Evolutionary conservation across 371 early-diverging fungal genomes (phyloP).

Genomic region (Vairimorpha ceranae): DNA sequence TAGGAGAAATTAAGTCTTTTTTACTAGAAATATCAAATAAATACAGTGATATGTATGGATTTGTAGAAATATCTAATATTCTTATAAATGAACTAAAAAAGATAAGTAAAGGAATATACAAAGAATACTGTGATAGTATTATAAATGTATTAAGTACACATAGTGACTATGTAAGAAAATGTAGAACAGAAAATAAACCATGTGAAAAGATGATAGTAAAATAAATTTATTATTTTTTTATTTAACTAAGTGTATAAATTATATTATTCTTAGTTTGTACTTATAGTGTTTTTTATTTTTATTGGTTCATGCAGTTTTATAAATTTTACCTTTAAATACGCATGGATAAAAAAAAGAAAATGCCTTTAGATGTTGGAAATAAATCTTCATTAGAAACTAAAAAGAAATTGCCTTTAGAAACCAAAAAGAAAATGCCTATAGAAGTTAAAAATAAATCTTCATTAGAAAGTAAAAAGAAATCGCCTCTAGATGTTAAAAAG

Average conservation of each 20-base stretch:
- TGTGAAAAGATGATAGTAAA: neutral
- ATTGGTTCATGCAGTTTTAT: neutral
- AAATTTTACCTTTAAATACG: neutral
- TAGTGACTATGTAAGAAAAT: slow-evolving; percentile 17
- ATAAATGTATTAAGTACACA: slow-evolving; percentile 8
- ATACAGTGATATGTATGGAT: slow-evolving; percentile 21
- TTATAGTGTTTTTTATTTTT: neutral
- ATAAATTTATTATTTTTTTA: neutral
- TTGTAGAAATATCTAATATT: slow-evolving; percentile 21
- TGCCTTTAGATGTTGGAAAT: too few relatives aligned
- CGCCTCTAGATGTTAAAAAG: too few relatives aligned
- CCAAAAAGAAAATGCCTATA: too few relatives aligned
- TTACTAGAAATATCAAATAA: slow-evolving; percentile 6
- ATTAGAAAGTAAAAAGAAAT: too few relatives aligned
- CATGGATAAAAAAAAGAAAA: neutral
- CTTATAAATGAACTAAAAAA: slow-evolving; percentile 27
- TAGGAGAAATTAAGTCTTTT: slow-evolving; percentile 11
- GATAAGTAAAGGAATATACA: slow-evolving; percentile 19
- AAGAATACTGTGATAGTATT: slow-evolving; percentile 13
- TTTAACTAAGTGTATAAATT: neutral
- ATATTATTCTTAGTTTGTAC: neutral
- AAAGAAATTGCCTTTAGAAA: too few relatives aligned
- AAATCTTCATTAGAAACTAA: too few relatives aligned
- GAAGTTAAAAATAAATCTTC: too few relatives aligned
- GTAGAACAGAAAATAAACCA: slow-evolving; percentile 24